phyloP scores from a whole-genome alignment of 2,329 filamentous ascomycete species.

The Fusarium drepaniforme region DNA sequence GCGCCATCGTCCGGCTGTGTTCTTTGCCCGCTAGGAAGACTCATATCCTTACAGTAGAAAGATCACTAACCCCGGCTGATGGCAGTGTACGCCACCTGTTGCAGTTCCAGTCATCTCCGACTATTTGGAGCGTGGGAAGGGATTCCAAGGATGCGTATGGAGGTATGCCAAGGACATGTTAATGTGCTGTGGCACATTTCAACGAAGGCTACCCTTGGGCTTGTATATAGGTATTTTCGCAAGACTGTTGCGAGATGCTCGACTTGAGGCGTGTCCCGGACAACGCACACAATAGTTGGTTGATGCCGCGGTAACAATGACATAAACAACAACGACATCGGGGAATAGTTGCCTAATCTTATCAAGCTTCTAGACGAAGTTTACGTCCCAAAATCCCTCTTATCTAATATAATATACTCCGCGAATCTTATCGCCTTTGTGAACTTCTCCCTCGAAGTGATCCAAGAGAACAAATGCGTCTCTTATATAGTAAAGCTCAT shows the following conservation, averaged over 20 bases:
- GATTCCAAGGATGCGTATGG: neutral
- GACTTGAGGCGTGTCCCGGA: neutral
- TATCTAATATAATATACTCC: too few species aligned
- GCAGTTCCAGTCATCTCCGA: neutral
- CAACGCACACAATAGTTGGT: neutral
- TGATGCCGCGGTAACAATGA: too few species aligned
- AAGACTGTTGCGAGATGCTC: neutral
- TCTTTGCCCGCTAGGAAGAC: too few species aligned
- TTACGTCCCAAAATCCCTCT: too few species aligned
- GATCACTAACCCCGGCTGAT: neutral
- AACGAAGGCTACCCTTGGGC: neutral
- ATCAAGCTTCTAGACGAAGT: too few species aligned
- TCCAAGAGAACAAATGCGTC: too few species aligned
- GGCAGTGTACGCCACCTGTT: neutral
- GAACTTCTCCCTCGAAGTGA: too few species aligned
- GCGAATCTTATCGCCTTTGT: too few species aligned
- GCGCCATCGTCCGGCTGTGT: neutral
- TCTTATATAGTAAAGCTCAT: too few species aligned
- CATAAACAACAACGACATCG: too few species aligned
- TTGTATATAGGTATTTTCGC: neutral
- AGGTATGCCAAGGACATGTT: neutral
- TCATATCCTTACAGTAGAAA: too few species aligned
- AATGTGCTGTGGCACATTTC: neutral
- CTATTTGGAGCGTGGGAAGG: neutral
- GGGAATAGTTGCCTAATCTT: too few species aligned